Evolutionary conservation across 257 asterid genomes (phyloP), one percentile per base, ranked within the genome.

Genomic region (Nicotiana tomentosiformis): DNA sequence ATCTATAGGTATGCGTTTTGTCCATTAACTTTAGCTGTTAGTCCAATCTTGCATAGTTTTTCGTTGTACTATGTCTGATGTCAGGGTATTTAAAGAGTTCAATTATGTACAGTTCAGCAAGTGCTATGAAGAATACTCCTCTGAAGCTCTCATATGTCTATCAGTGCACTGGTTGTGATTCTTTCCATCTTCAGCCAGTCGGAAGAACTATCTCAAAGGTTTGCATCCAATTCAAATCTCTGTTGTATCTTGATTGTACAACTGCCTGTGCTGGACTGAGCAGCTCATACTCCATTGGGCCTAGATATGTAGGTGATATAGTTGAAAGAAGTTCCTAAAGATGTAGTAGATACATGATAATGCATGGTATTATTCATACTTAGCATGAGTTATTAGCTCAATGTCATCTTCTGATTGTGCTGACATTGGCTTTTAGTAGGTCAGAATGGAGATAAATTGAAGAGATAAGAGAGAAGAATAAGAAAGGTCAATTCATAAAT

Each of bases 101-200:
- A 43, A 72, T 49, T 87, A 76, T 60, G 81, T 85, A 84, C 94
- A 96, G 99, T 82, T 96, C 99, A 23, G 98, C 99, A 78, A 88
- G 97, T 90, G 93, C 93, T 51, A 91, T 93, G 96, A 94, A 93
- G 90, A 94, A 92, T 88, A 93, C 99, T 86, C 98, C 99, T 51
- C 81, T 93, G 78, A 96, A 96, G 90, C 92, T 96, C 60, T 94
- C 99, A 26, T 96, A 96, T 87, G 96, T 96, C 66, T 96, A 93
- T 85, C 99, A 96, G 81, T 96, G 99, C 89, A 92, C 76, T 69
- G 95, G 99, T 57, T 96, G 99, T 80, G 99, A 96, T 88, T 96
- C 98, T 57, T 96, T 94, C 87, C 98, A 96, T 85, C 98, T 96
- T 68, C 99, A 96, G 90, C 93, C 99, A 51, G 46, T 96, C 76